Evolutionary conservation across 441 rosid genomes (phyloP).

Genomic region (Bocquillonia castaneifolia): DNA sequence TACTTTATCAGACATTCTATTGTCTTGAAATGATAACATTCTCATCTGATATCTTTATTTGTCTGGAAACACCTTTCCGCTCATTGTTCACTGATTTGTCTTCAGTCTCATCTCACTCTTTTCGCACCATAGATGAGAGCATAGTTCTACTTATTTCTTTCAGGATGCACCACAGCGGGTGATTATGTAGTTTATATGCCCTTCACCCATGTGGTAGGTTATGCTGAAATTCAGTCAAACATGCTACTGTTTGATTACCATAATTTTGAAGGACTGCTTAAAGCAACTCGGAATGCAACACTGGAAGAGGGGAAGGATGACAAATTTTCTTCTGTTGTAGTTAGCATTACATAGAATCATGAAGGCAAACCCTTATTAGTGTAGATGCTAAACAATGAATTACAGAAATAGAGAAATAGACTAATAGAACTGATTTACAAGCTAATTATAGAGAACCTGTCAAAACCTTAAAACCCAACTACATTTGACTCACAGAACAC

Average conservation of each 20-base stretch:
- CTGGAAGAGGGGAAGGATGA: neutral
- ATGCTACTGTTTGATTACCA: neutral
- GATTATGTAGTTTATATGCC: neutral
- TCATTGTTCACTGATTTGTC: neutral
- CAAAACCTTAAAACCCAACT: neutral
- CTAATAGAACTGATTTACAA: too few species aligned
- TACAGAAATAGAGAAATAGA: neutral
- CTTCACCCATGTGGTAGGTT: neutral
- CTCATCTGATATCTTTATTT: too few species aligned
- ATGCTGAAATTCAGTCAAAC: neutral
- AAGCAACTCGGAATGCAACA: neutral
- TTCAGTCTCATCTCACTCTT: neutral
- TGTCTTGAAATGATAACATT: neutral
- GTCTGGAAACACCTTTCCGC: neutral
- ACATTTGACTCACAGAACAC: neutral
- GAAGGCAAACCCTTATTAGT: neutral
- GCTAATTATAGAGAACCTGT: neutral
- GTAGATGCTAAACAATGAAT: neutral
- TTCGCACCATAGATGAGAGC: neutral
- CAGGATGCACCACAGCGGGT: neutral
- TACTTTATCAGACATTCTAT: conserved; percentile 7
- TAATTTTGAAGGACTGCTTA: conserved; percentile 2
- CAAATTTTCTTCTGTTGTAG: neutral
- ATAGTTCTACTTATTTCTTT: neutral
- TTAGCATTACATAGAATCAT: neutral